A percentile compares a stretch with the other conserved stretches of the same genome.
These are phyloP conservation scores for Phytophthora citricola DNA, from an alignment of 352 stramenopile species.

Conservation along the genomic window DNA sequence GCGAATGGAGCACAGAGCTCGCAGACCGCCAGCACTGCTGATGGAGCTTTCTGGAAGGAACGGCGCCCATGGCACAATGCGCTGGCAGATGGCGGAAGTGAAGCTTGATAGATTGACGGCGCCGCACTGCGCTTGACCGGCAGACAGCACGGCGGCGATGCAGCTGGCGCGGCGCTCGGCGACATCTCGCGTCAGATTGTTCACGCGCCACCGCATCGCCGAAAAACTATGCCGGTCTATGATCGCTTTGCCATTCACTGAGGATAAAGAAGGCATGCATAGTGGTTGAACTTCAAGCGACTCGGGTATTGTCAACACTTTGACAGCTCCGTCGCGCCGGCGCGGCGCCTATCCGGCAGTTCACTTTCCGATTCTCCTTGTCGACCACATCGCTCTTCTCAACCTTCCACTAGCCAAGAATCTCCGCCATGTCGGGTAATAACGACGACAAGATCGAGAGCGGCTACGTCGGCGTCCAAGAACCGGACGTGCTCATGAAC, in stretches of 20 bases:
- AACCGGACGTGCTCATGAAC: constrained; percentile 28
- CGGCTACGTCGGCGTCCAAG: constrained; percentile 43
- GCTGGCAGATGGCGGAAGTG: constrained; percentile 16
- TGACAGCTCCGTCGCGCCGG: constrained; percentile 13
- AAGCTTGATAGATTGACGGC: constrained; percentile 7
- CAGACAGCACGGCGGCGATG: constrained; percentile 9
- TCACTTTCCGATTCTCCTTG: constrained; percentile 36
- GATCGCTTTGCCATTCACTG: constrained; percentile 30
- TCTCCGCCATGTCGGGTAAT: constrained; percentile 20
- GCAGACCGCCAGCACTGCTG: not conserved
- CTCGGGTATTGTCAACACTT: constrained; percentile 28
- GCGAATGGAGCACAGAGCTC: constrained; percentile 6
- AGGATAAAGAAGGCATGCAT: constrained; percentile 23
- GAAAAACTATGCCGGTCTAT: constrained; percentile 23
- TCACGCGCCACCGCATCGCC: constrained; percentile 16
- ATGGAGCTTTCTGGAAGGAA: not conserved
- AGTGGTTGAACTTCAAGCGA: constrained; percentile 43
- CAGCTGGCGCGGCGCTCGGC: constrained; percentile 14
- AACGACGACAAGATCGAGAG: constrained; percentile 45
- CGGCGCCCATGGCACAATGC: constrained; percentile 1
- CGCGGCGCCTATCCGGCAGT: not conserved
- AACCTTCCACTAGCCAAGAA: constrained; percentile 4
- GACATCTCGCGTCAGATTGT: constrained; percentile 17
- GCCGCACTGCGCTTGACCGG: constrained; percentile 16
- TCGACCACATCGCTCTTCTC: constrained; percentile 13